Conservation (phyloP, 352 stramenopile species). For the Pythium brachiatum region DNA sequence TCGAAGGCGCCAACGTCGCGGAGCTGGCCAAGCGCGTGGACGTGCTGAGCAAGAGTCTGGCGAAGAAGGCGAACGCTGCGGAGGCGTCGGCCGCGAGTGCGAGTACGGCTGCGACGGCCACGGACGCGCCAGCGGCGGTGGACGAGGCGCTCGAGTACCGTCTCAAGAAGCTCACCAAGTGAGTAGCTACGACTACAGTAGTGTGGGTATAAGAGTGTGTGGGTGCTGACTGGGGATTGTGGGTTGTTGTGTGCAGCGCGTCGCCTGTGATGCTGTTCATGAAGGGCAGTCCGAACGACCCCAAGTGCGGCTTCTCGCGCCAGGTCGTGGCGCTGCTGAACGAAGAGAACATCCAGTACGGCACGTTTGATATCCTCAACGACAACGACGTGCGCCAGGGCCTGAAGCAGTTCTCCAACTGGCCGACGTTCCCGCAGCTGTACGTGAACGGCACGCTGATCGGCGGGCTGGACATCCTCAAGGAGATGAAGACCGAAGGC, state of each 20-base stretch:
- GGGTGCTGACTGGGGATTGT: not conserved
- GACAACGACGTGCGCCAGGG: slow-evolving; percentile 96
- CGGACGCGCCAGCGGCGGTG: slow-evolving; percentile 27
- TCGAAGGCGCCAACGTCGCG: slow-evolving; percentile 80
- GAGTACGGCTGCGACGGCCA: slow-evolving; percentile 10
- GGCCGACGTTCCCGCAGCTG: slow-evolving; percentile 98
- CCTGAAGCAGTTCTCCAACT: slow-evolving; percentile 96
- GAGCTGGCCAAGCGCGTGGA: slow-evolving; percentile 85
- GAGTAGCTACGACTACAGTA: not conserved
- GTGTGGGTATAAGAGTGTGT: not conserved
- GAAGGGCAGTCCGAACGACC: slow-evolving; percentile 95
- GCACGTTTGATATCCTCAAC: slow-evolving; percentile 97
- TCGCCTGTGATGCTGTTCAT: slow-evolving; percentile 98
- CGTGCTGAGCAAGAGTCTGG: slow-evolving; percentile 79
- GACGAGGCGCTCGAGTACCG: slow-evolving; percentile 72
- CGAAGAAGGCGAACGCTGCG: slow-evolving; percentile 43
- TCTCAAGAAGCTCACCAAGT: slow-evolving; percentile 83
- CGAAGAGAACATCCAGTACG: slow-evolving; percentile 91
- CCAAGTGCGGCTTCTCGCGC: slow-evolving; percentile 95
- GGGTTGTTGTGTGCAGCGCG: slow-evolving; percentile 30
- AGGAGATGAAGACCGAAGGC: slow-evolving; percentile 92
- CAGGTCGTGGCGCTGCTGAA: slow-evolving; percentile 94
- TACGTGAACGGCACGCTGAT: slow-evolving; percentile 98
- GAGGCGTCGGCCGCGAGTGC: slow-evolving; percentile 20
- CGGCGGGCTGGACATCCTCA: slow-evolving; percentile 96